phyloP scores from a whole-genome alignment of 768 basidiomycete genomes.

The Saitozyma podzolica region DNA sequence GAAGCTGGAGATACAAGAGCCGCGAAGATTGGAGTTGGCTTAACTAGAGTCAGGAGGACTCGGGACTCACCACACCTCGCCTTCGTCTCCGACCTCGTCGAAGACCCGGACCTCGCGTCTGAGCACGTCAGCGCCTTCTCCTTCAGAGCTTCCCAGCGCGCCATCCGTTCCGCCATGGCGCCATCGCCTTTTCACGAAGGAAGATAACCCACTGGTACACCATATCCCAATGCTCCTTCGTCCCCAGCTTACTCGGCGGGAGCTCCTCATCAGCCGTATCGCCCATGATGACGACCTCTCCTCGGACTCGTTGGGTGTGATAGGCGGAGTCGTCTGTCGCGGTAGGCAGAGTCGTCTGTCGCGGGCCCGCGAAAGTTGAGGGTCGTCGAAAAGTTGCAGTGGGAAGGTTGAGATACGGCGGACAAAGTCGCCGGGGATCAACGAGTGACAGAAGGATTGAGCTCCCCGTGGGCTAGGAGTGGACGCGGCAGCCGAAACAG shows the following conservation, averaged over 20 bases:
- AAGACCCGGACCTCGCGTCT: slow-evolving; percentile 53
- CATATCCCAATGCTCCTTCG: slow-evolving; percentile 53
- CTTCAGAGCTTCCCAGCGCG: not conserved
- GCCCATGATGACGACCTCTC: not conserved
- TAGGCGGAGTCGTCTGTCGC: too few relatives aligned
- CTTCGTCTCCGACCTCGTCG: slow-evolving; percentile 55
- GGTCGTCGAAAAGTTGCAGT: too few relatives aligned
- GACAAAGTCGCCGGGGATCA: too few relatives aligned
- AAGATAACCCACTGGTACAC: slow-evolving; percentile 45
- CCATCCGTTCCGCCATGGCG: not conserved
- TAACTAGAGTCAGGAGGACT: not conserved
- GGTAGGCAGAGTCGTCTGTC: too few relatives aligned
- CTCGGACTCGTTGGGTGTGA: too few relatives aligned
- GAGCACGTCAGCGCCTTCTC: slow-evolving; percentile 7
- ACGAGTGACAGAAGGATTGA: too few relatives aligned
- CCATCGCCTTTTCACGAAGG: not conserved
- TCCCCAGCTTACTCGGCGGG: slow-evolving; percentile 51
- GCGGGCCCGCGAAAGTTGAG: not conserved
- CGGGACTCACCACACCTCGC: slow-evolving; percentile 54
- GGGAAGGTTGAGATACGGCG: too few relatives aligned
- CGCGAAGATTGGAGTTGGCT: not conserved
- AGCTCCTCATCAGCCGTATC: slow-evolving; percentile 41
- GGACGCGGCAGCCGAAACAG: too few relatives aligned
- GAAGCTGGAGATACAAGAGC: too few relatives aligned
- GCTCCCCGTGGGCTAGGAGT: too few relatives aligned